Conservation (phyloP, 2,329 filamentous ascomycete species). For the Malbranchea cinnamomea region DNA sequence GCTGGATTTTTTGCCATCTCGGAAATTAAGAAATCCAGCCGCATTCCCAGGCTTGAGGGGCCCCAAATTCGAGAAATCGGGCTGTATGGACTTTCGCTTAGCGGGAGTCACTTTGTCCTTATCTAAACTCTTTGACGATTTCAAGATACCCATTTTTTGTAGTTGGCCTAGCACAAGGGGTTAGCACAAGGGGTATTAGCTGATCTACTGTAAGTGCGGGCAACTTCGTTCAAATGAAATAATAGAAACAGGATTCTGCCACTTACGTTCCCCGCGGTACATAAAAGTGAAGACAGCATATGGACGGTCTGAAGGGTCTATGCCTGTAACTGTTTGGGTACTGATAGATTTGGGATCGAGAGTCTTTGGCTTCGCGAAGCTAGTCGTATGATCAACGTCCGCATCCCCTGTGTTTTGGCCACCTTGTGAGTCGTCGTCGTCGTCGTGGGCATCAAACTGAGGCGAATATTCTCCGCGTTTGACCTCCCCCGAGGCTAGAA, state of each 20-base stretch:
- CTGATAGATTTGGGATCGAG: slow-evolving; percentile 95
- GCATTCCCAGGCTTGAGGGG: slow-evolving; percentile 77
- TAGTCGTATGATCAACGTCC: slow-evolving; percentile 91
- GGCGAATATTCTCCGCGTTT: slow-evolving; percentile 97
- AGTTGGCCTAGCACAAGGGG: slow-evolving; percentile 58
- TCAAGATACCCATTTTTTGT: slow-evolving; percentile 85
- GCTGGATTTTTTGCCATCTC: slow-evolving; percentile 54
- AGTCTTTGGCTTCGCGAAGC: slow-evolving; percentile 91
- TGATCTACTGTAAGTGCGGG: not conserved
- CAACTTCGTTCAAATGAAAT: not conserved
- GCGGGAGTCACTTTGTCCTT: slow-evolving; percentile 44
- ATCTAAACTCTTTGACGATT: slow-evolving; percentile 46
- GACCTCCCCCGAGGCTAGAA: slow-evolving; percentile 89
- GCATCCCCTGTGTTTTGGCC: slow-evolving; percentile 48
- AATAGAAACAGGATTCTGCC: not conserved
- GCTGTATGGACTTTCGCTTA: slow-evolving; percentile 70
- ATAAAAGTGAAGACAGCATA: slow-evolving; percentile 97
- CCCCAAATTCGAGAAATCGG: slow-evolving; percentile 72
- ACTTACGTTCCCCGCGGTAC: slow-evolving; percentile 86
- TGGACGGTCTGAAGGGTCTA: slow-evolving; percentile 88
- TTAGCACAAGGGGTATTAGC: slow-evolving; percentile 10
- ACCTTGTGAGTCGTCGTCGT: slow-evolving; percentile 56
- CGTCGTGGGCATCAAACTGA: slow-evolving; percentile 92
- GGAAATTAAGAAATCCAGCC: slow-evolving; percentile 78
- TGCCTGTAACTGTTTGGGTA: slow-evolving; percentile 96